A percentile compares a stretch with the other conserved stretches of the same genome.
Conservation (phyloP, 1,284 basidiomycete genomes). For the Microbotryum intermedium region DNA sequence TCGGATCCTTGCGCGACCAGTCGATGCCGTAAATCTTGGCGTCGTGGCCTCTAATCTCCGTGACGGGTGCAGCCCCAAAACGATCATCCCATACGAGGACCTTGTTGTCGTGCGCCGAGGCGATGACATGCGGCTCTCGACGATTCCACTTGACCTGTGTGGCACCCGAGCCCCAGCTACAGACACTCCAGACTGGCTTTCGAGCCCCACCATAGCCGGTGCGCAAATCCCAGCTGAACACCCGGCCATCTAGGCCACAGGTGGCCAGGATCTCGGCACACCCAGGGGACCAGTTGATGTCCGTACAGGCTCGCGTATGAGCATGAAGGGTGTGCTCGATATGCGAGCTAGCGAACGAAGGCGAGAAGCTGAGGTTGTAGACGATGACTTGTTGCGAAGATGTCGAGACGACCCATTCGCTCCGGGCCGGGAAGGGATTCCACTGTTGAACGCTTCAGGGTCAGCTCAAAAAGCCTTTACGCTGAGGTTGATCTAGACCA, state of each 20-base stretch:
- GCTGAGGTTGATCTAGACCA: neutral
- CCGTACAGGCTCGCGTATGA: slow-evolving; percentile 86
- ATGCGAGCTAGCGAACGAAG: slow-evolving; percentile 48
- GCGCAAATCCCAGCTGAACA: slow-evolving; percentile 79
- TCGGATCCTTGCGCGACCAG: slow-evolving; percentile 67
- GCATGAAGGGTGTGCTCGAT: slow-evolving; percentile 71
- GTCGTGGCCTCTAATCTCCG: slow-evolving; percentile 64
- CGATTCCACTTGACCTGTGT: slow-evolving; percentile 96
- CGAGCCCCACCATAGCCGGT: slow-evolving; percentile 30
- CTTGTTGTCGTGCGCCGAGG: slow-evolving; percentile 73
- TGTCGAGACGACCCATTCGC: slow-evolving; percentile 88
- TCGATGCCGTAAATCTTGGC: slow-evolving; percentile 93
- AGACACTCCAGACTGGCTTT: slow-evolving; percentile 39
- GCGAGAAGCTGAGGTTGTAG: slow-evolving; percentile 74
- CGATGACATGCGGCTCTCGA: slow-evolving; percentile 70
- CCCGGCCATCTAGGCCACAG: slow-evolving; percentile 44
- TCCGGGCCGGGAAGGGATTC: slow-evolving; percentile 79
- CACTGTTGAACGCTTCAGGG: slow-evolving; percentile 52
- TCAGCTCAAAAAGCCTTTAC: slow-evolving; percentile 33
- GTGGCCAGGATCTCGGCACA: slow-evolving; percentile 56
- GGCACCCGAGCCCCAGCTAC: slow-evolving; percentile 51
- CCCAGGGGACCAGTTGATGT: slow-evolving; percentile 88
- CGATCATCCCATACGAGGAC: slow-evolving; percentile 81
- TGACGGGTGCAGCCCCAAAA: slow-evolving; percentile 77
- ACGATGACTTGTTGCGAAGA: slow-evolving; percentile 92